A percentile compares a stretch with the other conserved stretches of the same genome.
Conservation (phyloP, 805 yeast genomes). For the Yarrowia osloensis region DNA sequence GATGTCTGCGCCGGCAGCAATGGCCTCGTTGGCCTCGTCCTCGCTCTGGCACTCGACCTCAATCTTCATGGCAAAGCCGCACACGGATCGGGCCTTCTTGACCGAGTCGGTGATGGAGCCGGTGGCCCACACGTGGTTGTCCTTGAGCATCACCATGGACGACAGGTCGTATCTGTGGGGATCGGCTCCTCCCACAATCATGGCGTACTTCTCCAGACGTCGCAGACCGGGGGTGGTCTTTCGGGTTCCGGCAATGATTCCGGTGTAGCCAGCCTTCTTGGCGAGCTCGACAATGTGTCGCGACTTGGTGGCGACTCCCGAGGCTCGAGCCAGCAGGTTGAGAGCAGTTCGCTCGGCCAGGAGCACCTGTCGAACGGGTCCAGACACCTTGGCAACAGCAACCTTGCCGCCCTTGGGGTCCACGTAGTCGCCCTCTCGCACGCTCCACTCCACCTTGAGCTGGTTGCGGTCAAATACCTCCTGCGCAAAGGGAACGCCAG, state of each 20-base stretch:
- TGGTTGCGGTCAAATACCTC: conserved; percentile 82
- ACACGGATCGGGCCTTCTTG: conserved; percentile 67
- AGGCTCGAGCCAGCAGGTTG: conserved; percentile 75
- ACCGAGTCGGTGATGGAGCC: conserved; percentile 91
- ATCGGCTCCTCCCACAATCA: conserved; percentile 94
- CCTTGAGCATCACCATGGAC: conserved; percentile 95
- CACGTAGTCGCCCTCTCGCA: conserved; percentile 65
- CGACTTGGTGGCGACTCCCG: conserved; percentile 86
- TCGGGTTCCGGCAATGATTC: conserved; percentile 92
- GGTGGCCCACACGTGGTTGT: conserved; percentile 88
- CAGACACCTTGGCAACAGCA: conserved; percentile 74
- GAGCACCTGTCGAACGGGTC: conserved; percentile 76
- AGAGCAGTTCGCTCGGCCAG: conserved; percentile 85
- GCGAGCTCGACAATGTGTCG: conserved; percentile 60
- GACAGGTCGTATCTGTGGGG: conserved; percentile 89
- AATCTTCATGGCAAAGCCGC: conserved; percentile 86
- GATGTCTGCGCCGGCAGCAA: conserved; percentile 91
- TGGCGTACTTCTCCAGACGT: conserved; percentile 83
- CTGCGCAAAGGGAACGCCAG: conserved; percentile 86
- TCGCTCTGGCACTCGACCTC: conserved; percentile 91
- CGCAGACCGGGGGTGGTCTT: conserved; percentile 97
- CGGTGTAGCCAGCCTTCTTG: conserved; percentile 65
- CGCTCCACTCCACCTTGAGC: conserved; percentile 69
- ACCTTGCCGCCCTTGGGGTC: conserved; percentile 59
- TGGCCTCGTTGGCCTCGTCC: conserved; percentile 88